A percentile compares a stretch with the other conserved stretches of the same genome.
These are phyloP conservation scores for Pseudogymnoascus sp. DNA, from an alignment of 2,329 filamentous ascomycete species.

Conservation along the genomic window DNA sequence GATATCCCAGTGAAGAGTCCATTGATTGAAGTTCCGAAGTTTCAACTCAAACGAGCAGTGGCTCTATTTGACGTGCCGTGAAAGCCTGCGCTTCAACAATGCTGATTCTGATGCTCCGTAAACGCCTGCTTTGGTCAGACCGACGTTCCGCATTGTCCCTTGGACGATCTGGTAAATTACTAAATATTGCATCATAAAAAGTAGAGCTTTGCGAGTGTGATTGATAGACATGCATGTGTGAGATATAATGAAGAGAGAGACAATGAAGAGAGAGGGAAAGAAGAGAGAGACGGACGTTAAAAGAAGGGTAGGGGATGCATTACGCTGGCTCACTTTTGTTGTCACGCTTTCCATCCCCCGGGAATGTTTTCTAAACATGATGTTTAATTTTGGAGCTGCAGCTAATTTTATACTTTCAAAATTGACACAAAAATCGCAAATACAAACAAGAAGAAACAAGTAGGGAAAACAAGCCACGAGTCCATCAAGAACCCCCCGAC, in stretches of 20 bases:
- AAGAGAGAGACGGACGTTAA: no score
- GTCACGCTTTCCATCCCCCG: neutral
- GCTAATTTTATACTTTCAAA: constrained; percentile 5
- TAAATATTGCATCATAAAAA: neutral
- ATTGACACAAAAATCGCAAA: neutral
- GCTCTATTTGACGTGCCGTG: constrained; percentile 33
- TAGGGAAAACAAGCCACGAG: neutral
- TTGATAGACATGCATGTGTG: neutral
- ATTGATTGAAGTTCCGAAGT: constrained; percentile 29
- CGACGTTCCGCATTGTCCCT: neutral
- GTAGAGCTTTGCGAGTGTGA: neutral
- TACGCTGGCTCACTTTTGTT: neutral
- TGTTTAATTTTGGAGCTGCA: constrained; percentile 8
- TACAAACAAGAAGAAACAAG: neutral
- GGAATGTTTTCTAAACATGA: neutral
- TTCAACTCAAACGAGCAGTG: constrained; percentile 32
- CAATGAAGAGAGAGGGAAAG: neutral
- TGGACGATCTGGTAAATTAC: neutral
- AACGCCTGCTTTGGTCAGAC: neutral
- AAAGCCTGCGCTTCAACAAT: constrained; percentile 22
- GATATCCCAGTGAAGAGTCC: constrained; percentile 30
- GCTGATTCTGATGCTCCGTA: constrained; percentile 25
- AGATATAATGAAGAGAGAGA: neutral
- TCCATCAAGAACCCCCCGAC: neutral
- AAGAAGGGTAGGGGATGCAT: no score